Base-by-base conservation (phyloP, 192 early-diverging fungal genomes). In the Hyaloraphidium curvatum region DNA sequence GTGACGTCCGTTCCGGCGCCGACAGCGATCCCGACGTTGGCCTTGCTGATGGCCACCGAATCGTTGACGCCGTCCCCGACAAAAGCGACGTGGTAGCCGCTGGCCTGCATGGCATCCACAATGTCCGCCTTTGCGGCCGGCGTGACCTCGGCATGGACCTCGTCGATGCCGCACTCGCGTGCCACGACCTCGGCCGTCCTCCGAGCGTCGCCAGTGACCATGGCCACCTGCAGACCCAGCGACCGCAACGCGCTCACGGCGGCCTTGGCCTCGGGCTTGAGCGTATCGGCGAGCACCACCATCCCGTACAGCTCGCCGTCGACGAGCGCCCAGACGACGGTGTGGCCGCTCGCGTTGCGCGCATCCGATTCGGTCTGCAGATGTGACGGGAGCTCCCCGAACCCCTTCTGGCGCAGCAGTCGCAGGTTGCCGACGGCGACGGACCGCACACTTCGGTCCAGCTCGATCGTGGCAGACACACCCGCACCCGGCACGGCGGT, bases 1-100 rank as follows among this genome's bases (percentile, higher is more conserved):
- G 89, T 88, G 37, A 90, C 77, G 28, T 89, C 89, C 0, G 89
- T 87, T 5, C 87, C 92, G 3, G 78, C 80, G 13, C 88, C 84
- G 25, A 96, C 72, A 2, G 92, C 86, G 52, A 96, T 83, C 2
- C 89, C 88, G 27, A 96, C 72, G 67, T 91, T 84, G 1, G 89
- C 79, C 55, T 86, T 82, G 2, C 89, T 84, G 1, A 96, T 65
- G 1, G 92, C 92, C 33, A 86, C 78, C 2, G 89, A 81, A 67
- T 93, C 92, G 53, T 96, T 96, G 61, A 96, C 90, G 14, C 92
- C 92, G 61, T 96, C 92, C 22, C 92, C 92, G 3, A 89, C 76
- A 84, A 96, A 88, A 0, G 83, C 88, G 1, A 96, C 88, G 21
- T 70, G 41, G 4, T 9, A 14, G 5, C 59, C 57, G 11, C 71